Conservation (phyloP, 306 rosid species). For the Leucaena leucocephala region DNA sequence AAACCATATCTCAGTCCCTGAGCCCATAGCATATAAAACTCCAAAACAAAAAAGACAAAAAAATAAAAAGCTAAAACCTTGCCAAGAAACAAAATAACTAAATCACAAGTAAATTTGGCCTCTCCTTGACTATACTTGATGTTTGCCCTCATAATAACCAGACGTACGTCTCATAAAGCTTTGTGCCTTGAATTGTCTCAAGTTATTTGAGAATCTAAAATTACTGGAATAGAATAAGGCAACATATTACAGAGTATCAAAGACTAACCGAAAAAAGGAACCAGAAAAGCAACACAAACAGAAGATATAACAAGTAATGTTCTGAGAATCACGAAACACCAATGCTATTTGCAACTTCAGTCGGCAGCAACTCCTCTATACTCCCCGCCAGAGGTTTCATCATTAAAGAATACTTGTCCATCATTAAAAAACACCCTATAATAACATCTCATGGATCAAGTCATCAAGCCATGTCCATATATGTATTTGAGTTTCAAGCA, state of each 20-base stretch:
- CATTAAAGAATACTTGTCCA: slow-evolving; percentile 67
- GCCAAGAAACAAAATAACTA: background rate
- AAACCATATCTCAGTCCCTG: background rate
- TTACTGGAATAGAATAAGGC: background rate
- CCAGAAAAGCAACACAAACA: slow-evolving; percentile 67
- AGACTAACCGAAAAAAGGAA: slow-evolving; percentile 79
- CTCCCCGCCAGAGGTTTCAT: slow-evolving; percentile 87
- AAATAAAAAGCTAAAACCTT: background rate
- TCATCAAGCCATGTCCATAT: background rate
- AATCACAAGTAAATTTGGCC: background rate
- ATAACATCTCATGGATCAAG: slow-evolving; percentile 27
- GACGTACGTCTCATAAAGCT: background rate
- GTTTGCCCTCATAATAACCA: background rate
- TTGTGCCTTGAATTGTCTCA: background rate
- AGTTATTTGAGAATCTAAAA: background rate
- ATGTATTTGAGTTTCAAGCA: slow-evolving; percentile 19
- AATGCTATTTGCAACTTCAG: slow-evolving; percentile 48
- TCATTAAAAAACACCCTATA: slow-evolving; percentile 42
- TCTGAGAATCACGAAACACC: slow-evolving; percentile 71
- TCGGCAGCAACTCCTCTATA: slow-evolving; percentile 77
- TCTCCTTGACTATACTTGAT: background rate
- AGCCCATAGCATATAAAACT: background rate
- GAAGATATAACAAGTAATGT: slow-evolving; percentile 65
- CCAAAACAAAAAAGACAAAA: background rate
- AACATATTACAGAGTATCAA: background rate